Evolutionary conservation across 768 basidiomycete genomes (phyloP).

Genomic region (Russula brevipes): DNA sequence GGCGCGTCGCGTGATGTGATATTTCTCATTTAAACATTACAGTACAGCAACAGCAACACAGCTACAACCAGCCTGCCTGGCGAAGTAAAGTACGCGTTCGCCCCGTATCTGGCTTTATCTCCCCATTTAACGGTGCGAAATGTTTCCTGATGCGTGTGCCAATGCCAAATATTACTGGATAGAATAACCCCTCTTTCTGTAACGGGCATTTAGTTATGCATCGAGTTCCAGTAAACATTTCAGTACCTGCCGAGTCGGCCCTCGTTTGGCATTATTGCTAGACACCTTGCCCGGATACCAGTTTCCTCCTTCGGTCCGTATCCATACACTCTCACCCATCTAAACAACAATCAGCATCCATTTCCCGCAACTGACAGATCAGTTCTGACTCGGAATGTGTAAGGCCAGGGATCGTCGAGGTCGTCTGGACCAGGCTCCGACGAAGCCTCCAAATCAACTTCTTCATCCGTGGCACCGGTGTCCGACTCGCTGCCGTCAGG

Average conservation of each 20-base stretch:
- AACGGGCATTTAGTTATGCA: not conserved
- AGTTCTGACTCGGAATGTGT: constrained; percentile 20
- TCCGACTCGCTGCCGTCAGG: not conserved
- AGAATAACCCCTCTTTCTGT: constrained; percentile 23
- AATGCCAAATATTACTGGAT: constrained; percentile 21
- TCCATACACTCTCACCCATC: constrained; percentile 22
- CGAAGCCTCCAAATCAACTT: constrained; percentile 8
- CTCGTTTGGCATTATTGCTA: constrained; percentile 16
- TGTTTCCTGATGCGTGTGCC: constrained; percentile 16
- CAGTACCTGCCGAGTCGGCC: constrained; percentile 22
- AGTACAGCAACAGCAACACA: not conserved
- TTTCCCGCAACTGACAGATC: not conserved
- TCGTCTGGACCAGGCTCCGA: constrained; percentile 18
- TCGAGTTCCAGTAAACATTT: not conserved
- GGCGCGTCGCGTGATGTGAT: not conserved
- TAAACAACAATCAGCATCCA: constrained; percentile 8
- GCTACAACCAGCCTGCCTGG: constrained; percentile 15
- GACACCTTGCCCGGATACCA: constrained; percentile 23
- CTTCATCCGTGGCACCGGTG: not conserved
- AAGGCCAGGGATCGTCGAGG: constrained; percentile 25
- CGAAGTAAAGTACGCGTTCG: constrained; percentile 27
- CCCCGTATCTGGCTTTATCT: constrained; percentile 31
- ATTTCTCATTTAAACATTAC: not conserved
- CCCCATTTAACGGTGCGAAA: constrained; percentile 31
- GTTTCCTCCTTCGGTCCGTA: constrained; percentile 22